Conservation (phyloP, 2,329 filamentous ascomycete genomes). For the Xylaria sp. region DNA sequence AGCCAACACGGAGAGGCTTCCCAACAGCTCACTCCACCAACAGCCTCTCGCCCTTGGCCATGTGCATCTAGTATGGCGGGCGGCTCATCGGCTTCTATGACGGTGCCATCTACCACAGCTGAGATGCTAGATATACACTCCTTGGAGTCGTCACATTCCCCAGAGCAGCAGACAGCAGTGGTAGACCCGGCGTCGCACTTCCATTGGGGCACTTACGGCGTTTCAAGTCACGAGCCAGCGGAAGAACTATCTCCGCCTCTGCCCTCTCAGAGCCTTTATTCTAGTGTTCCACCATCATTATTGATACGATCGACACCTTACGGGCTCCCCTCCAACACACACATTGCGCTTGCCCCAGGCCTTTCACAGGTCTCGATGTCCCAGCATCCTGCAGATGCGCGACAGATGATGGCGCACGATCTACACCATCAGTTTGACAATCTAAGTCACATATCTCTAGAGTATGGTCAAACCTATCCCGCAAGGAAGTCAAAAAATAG, state of each 20-base stretch:
- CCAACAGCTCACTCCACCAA: conserved; percentile 56
- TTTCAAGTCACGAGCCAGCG: conserved; percentile 40
- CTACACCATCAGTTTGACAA: conserved; percentile 12
- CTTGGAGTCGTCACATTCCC: conserved; percentile 44
- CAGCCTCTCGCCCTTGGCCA: conserved; percentile 52
- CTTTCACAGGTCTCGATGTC: conserved; percentile 34
- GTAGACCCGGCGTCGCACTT: conserved; percentile 38
- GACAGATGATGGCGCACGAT: conserved; percentile 24
- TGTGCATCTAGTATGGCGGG: conserved; percentile 51
- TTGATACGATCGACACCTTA: conserved; percentile 29
- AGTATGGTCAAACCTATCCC: conserved; percentile 24
- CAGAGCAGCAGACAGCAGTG: conserved; percentile 41
- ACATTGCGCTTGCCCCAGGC: conserved; percentile 33
- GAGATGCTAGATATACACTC: conserved; percentile 48
- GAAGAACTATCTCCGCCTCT: conserved; percentile 41
- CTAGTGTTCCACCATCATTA: conserved; percentile 34
- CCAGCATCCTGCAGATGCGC: conserved; percentile 30
- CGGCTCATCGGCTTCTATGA: conserved; percentile 47
- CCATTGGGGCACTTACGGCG: conserved; percentile 46
- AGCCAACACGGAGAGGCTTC: conserved; percentile 45
- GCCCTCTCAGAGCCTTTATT: conserved; percentile 35
- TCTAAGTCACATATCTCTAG: conserved; percentile 21
- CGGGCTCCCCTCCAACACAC: conserved; percentile 15
- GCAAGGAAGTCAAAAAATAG: conserved; percentile 32
- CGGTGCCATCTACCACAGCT: conserved; percentile 46